Evolutionary conservation across 73 alveolate genomes (phyloP), one percentile per base, ranked within the genome.

Genomic region (Stentor coeruleus): DNA sequence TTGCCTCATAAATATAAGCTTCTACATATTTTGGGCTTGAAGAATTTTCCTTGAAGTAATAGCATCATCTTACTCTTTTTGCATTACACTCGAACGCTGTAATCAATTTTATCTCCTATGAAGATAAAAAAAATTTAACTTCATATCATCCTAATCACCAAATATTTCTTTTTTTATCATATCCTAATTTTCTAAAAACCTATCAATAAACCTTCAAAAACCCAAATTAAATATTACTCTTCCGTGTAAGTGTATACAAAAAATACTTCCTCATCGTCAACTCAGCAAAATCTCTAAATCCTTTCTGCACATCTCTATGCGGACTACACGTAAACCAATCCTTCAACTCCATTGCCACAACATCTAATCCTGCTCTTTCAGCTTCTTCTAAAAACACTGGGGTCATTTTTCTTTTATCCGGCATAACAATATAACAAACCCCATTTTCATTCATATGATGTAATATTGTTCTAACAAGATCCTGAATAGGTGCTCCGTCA

Each of bases 211-310:
- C n/a, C n/a, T n/a, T n/a, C n/a, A n/a, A n/a, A n/a, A n/a, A n/a
- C n/a, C n/a, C n/a, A n/a, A n/a, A n/a, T n/a, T n/a, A n/a, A n/a
- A n/a, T n/a, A n/a, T n/a, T n/a, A n/a, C n/a, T n/a, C n/a, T n/a
- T n/a, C n/a, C n/a, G n/a, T n/a, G n/a, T n/a, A n/a, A 81, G 42
- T 66, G 79, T 66, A 66, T 66, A 66, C 79, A 66, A 66, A 66
- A 66, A 28, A 2, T 66, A 66, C 11, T 20, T 66, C 11, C 37
- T 20, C 79, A 66, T 0, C 37, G n/a, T 20, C 41, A 66, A 31
- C 39, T 66, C 79, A 0, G 37, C 37, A 66, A 66, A 66, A 20
- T 66, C 79, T 66, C 39, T 20, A 66, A 20, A 66, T 26, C 79
- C 79, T 2, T 66, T 20, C 0, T 26, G 40, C 14, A 14, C 33